Evolutionary conservation across 208 protist genomes (phyloP), one percentile per base, ranked within the genome.

Genomic region (Leishmania arabica): DNA sequence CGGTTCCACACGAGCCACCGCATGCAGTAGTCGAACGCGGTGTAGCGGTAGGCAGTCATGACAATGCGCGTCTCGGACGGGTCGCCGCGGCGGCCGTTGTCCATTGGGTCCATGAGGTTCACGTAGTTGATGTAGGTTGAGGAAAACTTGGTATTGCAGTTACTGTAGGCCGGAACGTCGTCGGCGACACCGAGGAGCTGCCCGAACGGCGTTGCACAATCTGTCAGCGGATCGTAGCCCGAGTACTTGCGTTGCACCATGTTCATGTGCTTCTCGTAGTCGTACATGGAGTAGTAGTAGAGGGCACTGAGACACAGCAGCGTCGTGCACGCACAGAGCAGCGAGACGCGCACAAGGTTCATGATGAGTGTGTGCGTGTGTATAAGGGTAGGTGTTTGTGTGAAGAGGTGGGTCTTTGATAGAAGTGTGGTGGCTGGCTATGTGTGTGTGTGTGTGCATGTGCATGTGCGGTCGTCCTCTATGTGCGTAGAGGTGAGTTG

Each of bases 81-180:
- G 75, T 92, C 89, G 31, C 78, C 78, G 47, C 86, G 86, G 54
- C 78, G 65, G 58, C 81, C 77, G 54, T 86, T 79, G 65, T 92
- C 91, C 62, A 81, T 64, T 17, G 91, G 91, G 64, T 89, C 80
- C 56, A 80, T 77, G 31, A 91, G 54, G 42, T 85, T 83, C 49
- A 83, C 69, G 62, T 89, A 93, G 60, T 79, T 82, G 31, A 83
- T 65, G 31, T 81, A 78, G 34, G 86, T 77, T 9, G 84, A 79
- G 24, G 75, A 62, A 53, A 89, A 86, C 17, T 53, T 49, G 3
- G 80, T 77, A 78, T 91, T 81, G 77, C 90, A 95, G 77, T 95
- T 95, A 82, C 92, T 95, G 76, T 89, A 94, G 27, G 86, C 89
- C 2, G 90, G 92, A 7, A 92, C 82, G 62, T 83, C 71, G 64